Evolutionary conservation across 2,329 filamentous ascomycete genomes (phyloP).

Genomic region (Peltaster fructicola): DNA sequence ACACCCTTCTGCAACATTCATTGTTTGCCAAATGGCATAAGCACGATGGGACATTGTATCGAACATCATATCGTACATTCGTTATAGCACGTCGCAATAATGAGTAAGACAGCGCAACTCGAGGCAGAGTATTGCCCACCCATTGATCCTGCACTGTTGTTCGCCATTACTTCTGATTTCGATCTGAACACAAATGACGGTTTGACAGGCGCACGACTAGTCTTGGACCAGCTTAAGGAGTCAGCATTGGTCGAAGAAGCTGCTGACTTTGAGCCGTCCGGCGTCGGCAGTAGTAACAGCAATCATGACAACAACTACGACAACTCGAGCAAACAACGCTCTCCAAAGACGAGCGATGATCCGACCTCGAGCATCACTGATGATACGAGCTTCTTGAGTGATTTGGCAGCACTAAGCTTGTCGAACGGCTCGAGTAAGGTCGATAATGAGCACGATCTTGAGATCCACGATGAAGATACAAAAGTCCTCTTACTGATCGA

Average conservation of each 20-base stretch:
- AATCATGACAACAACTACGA: too few species aligned
- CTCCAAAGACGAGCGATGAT: too few species aligned
- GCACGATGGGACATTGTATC: too few species aligned
- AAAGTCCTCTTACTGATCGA: conserved; percentile 46
- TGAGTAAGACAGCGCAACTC: conserved; percentile 7
- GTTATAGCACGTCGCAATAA: too few species aligned
- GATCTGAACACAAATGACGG: conserved; percentile 39
- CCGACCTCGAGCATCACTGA: too few species aligned
- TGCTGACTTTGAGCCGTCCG: conserved; percentile 62
- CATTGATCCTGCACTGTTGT: conserved; percentile 60
- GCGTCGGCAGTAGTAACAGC: conserved; percentile 35
- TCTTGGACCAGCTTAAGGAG: conserved; percentile 48
- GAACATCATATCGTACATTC: too few species aligned
- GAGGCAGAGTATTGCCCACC: conserved; percentile 56
- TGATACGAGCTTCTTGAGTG: too few species aligned
- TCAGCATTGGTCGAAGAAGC: conserved; percentile 50
- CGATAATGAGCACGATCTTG: conserved; percentile 16
- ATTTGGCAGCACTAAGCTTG: not conserved
- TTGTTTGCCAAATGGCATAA: too few species aligned
- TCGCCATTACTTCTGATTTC: conserved; percentile 59
- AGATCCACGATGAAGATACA: conserved; percentile 35
- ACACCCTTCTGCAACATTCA: too few species aligned
- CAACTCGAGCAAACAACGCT: too few species aligned
- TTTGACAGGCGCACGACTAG: conserved; percentile 36
- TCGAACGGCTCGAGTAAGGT: conserved; percentile 19